phyloP scores from a whole-genome alignment of 2,329 filamentous ascomycete species.

The Colletotrichum chlorophyti region DNA sequence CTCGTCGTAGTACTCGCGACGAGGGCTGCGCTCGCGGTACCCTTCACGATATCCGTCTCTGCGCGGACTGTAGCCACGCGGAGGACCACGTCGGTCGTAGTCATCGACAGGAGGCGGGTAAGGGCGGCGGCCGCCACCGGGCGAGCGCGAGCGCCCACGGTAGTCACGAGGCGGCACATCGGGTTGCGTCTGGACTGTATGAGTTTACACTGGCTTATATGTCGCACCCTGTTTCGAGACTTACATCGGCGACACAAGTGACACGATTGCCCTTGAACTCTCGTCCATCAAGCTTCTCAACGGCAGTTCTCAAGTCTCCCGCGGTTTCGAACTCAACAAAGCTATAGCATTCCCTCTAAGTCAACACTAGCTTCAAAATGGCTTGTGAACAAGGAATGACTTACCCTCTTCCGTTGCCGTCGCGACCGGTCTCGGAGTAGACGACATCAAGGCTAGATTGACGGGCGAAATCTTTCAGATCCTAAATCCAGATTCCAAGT shows the following conservation, averaged over 20 bases:
- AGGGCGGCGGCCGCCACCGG: constrained; percentile 65
- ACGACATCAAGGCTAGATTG: constrained; percentile 97
- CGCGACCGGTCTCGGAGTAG: constrained; percentile 94
- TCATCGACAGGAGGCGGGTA: constrained; percentile 75
- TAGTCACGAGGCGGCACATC: constrained; percentile 74
- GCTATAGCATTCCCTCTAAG: constrained; percentile 54
- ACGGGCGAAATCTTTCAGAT: constrained; percentile 99
- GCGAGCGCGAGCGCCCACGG: constrained; percentile 79
- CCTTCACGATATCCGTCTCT: constrained; percentile 70
- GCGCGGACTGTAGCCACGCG: constrained; percentile 84
- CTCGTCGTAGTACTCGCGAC: constrained; percentile 88
- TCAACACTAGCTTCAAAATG: neutral
- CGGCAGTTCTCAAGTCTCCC: constrained; percentile 85
- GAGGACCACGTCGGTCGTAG: constrained; percentile 82
- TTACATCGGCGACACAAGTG: constrained; percentile 86
- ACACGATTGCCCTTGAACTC: constrained; percentile 93
- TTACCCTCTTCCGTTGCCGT: constrained; percentile 91
- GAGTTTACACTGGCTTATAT: neutral
- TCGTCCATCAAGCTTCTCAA: constrained; percentile 91
- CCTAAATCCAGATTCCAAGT: constrained; percentile 86
- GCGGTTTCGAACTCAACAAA: constrained; percentile 98
- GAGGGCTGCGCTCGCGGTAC: constrained; percentile 87
- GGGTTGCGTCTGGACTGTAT: constrained; percentile 70
- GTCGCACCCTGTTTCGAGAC: constrained; percentile 43
- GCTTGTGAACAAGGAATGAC: constrained; percentile 35